Conservation (phyloP, 257 asterid genomes). For the Scutellaria galericulata region DNA sequence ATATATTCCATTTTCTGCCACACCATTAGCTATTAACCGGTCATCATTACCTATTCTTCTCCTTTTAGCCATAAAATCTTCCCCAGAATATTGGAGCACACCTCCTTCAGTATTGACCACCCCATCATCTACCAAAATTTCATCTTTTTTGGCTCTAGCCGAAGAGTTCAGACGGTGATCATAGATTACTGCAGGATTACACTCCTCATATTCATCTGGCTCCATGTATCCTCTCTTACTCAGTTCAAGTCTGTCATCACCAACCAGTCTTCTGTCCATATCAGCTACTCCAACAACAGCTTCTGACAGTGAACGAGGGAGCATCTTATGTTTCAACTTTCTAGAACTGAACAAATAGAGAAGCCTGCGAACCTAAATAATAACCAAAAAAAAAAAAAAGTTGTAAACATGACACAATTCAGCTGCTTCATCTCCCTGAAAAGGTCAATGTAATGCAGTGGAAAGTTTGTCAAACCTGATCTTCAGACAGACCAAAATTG, state of each 20-base stretch:
- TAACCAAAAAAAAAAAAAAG: constrained; percentile 22
- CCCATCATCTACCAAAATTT: constrained; percentile 38
- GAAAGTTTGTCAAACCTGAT: constrained; percentile 59
- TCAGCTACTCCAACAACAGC: constrained; percentile 33
- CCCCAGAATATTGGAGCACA: constrained; percentile 33
- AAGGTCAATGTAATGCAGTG: constrained; percentile 25
- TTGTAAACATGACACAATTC: constrained; percentile 21
- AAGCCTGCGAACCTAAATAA: constrained; percentile 64
- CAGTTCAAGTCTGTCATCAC: constrained; percentile 35
- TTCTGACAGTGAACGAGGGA: constrained; percentile 36
- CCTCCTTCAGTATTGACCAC: constrained; percentile 38
- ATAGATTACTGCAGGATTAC: constrained; percentile 32
- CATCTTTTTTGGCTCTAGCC: constrained; percentile 38
- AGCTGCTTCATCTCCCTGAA: constrained; percentile 33
- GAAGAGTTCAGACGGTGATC: constrained; percentile 40
- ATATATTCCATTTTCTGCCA: constrained; percentile 34
- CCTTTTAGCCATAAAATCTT: constrained; percentile 43
- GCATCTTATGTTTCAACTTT: constrained; percentile 45
- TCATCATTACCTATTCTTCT: constrained; percentile 48
- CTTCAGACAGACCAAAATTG: constrained; percentile 68
- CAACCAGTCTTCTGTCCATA: constrained; percentile 42
- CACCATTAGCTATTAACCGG: constrained; percentile 35
- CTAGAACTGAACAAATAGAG: constrained; percentile 62
- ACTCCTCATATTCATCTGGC: constrained; percentile 30
- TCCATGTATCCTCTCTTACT: constrained; percentile 36